Evolutionary conservation across 2,329 filamentous ascomycete species (phyloP).

Genomic region (Lasiodiplodia sp.): DNA sequence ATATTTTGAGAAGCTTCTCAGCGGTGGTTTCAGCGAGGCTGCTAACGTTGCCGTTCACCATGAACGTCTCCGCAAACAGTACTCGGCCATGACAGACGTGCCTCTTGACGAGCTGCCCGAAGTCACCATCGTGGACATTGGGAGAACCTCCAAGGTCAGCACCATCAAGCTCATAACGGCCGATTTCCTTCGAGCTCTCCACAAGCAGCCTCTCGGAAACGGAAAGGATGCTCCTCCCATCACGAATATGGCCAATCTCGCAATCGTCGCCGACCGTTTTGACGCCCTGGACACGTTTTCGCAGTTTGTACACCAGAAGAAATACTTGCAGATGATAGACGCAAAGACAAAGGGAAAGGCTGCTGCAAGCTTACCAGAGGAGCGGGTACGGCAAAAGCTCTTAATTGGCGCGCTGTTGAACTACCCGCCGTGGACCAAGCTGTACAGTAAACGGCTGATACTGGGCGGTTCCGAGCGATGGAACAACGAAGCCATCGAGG

Average conservation of each 20-base stretch:
- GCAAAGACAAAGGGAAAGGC: slow-evolving; percentile 53
- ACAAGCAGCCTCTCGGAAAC: slow-evolving; percentile 58
- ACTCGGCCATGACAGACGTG: slow-evolving; percentile 59
- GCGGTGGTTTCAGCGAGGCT: slow-evolving; percentile 71
- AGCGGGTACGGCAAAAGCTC: slow-evolving; percentile 73
- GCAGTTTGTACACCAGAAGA: slow-evolving; percentile 59
- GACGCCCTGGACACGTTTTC: slow-evolving; percentile 67
- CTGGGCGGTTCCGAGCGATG: slow-evolving; percentile 69
- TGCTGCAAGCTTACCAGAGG: slow-evolving; percentile 60
- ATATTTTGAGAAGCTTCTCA: slow-evolving; percentile 74
- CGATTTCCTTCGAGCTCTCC: slow-evolving; percentile 73
- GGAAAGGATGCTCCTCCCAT: slow-evolving; percentile 56
- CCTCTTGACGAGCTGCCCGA: slow-evolving; percentile 64
- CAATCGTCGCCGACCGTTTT: slow-evolving; percentile 76
- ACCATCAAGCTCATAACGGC: slow-evolving; percentile 68
- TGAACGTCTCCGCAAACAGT: slow-evolving; percentile 56
- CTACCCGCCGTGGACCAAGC: slow-evolving; percentile 65
- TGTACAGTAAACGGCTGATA: slow-evolving; percentile 71
- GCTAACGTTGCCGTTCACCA: slow-evolving; percentile 62
- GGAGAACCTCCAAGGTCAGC: slow-evolving; percentile 68
- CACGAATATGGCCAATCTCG: slow-evolving; percentile 70
- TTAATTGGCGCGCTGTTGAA: slow-evolving; percentile 71
- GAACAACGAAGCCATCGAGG: slow-evolving; percentile 47
- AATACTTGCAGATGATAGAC: slow-evolving; percentile 52
- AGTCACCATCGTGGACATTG: slow-evolving; percentile 71